These are phyloP conservation scores for Entoloma clypeatum DNA, from an alignment of 1,284 basidiomycete genomes.

Conservation along the genomic window DNA sequence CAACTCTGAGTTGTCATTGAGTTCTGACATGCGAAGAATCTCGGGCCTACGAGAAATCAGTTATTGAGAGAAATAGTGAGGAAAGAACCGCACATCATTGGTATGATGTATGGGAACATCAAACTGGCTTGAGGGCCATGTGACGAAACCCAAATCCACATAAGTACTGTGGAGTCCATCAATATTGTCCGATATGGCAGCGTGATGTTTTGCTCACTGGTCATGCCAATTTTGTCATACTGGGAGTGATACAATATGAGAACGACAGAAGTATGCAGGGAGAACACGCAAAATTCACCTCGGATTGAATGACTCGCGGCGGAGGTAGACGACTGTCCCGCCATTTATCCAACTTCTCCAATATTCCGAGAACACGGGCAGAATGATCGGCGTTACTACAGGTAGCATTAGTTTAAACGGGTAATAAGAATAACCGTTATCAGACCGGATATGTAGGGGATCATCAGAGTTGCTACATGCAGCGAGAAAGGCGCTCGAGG, in stretches of 20 bases:
- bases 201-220: conserved; percentile 42
- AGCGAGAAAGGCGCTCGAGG: conserved; percentile 58
- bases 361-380: conserved; percentile 51
- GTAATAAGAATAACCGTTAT: conserved; percentile 5
- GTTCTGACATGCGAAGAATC: conserved; percentile 76
- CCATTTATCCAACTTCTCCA: conserved; percentile 60
- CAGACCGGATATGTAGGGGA: conserved; percentile 60
- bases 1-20: conserved; percentile 73
- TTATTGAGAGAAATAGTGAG: conserved; percentile 1
- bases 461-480: conserved; percentile 62
- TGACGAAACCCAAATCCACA: conserved; percentile 76
- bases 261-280: conserved; percentile 8
- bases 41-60: conserved; percentile 51
- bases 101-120: conserved; percentile 71
- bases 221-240: conserved; percentile 86
- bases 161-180: conserved; percentile 50
- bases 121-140: conserved; percentile 65
- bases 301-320: conserved; percentile 74
- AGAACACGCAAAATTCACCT: conserved; percentile 35
- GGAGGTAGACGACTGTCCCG: conserved; percentile 78
- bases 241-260: conserved; percentile 29
- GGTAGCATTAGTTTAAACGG: conserved; percentile 5
- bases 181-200: conserved; percentile 11
- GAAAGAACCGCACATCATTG: conserved; percentile 62
- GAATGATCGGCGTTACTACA: conserved; percentile 56